Base-by-base conservation (phyloP, 805 yeast genomes). In the Candida dendrica region DNA sequence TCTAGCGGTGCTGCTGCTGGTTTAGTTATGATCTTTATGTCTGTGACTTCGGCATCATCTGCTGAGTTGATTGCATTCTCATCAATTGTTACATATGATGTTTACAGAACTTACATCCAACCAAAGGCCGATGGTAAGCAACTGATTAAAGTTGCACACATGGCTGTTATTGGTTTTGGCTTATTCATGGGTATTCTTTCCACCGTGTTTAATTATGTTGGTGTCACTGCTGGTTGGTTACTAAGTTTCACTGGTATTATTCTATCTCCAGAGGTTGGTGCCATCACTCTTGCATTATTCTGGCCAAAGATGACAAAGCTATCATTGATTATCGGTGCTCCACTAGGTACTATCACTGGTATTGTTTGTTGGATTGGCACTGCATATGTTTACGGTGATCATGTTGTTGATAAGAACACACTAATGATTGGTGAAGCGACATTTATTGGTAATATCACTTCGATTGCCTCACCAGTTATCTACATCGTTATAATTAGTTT, bases 11-110 rank as follows among this genome's bases (percentile, higher is more conserved):
- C 71, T 14, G 69, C 62, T 20, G 68, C 68, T 10, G 68, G 63
- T 1, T 53, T 69, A 29, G 42, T 66, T 17, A 67, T 66, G 58
- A 41, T 69, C 8, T 69, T 66, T 50, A 62, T 68, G 70, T 58
- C 72, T 24, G 71, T 63, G 17, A 69, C 74, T 3, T 64, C 71
- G 14, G 71, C 74, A 3, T 53, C 64, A 32, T 62, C 69, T 15
- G 70, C 72, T 4, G 72, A 68, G 42, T 49, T 66, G 39, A 65
- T 68, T 46, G 72, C 71, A 3, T 60, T 67, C 42, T 63, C 71
- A 0, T 62, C 71, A 1, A 59, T 68, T 11, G 38, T 55, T 4
- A 63, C 72, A 1, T 68, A 65, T 48, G 74, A 69, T 46, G 49
- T 69, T 29, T 69, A 64, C 51, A 59, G 66, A 50, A 55, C 59